A percentile compares a stretch with the other conserved stretches of the same genome.
These are phyloP conservation scores for Zymoseptoria brevis DNA, from an alignment of 2,329 filamentous ascomycete genomes.

Conservation along the genomic window DNA sequence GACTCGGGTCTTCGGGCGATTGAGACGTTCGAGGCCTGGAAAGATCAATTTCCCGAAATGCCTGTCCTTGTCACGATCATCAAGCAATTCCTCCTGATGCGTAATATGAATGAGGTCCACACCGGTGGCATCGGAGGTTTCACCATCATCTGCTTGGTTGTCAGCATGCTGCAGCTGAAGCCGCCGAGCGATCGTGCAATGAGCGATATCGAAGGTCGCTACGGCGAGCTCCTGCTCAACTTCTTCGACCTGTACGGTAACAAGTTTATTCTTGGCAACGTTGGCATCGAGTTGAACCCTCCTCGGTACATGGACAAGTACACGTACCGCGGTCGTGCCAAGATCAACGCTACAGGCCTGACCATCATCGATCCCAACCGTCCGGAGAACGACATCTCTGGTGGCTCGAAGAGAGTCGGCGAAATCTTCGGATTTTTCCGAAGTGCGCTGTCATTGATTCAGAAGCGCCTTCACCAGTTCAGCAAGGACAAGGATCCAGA, in stretches of 20 bases:
- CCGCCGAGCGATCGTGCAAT: constrained; percentile 58
- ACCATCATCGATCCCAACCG: constrained; percentile 92
- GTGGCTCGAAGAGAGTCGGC: constrained; percentile 65
- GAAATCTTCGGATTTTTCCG: constrained; percentile 64
- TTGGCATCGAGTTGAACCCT: constrained; percentile 68
- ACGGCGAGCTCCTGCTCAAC: constrained; percentile 74
- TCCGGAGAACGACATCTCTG: constrained; percentile 76
- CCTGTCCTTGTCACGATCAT: constrained; percentile 76
- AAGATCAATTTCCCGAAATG: constrained; percentile 71
- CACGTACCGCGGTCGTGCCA: constrained; percentile 31
- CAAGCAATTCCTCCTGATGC: constrained; percentile 88
- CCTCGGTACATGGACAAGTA: constrained; percentile 74
- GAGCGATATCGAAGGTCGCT: constrained; percentile 55
- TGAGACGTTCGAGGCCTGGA: constrained; percentile 74
- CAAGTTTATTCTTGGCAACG: constrained; percentile 60
- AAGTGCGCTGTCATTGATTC: constrained; percentile 51
- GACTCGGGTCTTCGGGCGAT: constrained; percentile 71
- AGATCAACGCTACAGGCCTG: constrained; percentile 57
- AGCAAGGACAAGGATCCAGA: constrained; percentile 23
- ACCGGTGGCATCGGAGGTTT: constrained; percentile 90
- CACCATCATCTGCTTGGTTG: constrained; percentile 85
- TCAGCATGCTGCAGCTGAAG: constrained; percentile 76
- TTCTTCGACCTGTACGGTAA: constrained; percentile 89
- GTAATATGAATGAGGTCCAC: constrained; percentile 82
- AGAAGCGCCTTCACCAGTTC: constrained; percentile 34